Base-by-base conservation (phyloP, 2,329 filamentous ascomycete genomes). In the Lasiodiplodia gonubiensis region DNA sequence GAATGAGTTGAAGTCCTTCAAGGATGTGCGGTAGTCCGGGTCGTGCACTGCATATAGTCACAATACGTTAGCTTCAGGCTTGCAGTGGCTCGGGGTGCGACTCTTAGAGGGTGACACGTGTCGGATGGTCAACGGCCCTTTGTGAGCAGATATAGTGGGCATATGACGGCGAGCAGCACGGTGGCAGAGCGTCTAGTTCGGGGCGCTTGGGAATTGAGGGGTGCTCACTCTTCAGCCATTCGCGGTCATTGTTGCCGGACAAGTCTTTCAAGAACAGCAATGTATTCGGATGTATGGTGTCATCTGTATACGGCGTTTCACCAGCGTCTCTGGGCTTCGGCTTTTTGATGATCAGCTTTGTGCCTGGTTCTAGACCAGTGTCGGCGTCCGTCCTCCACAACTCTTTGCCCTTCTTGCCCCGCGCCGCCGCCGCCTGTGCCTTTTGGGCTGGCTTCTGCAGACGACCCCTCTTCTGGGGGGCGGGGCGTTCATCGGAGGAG, bases 1-100 rank as follows among this genome's bases (percentile, higher is more conserved):
- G 74, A 94, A 97, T 1, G 88, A 86, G 57, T 92, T 88, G 85
- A 92, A 97, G 76, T 97, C 93, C 68, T 90, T 90, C 68, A 93
- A 86, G 0, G 93, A 88, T 66, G 89, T 85, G 68, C 93, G 87
- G 76, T 92, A 97, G 72, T 96, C 91, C 53, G 85, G 85, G 77
- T 97, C 92, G 76, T 95, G 88, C 73, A 88, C 92, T 95, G 67
- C 67, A 67, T 60, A 67, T 60, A 52, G 33, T 60, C 65, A 61
- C 65, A 59, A 48, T 67, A 52, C 55, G 55, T 67, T 67, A 67
- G 65, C 55, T 48, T 61, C 18, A 33, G 48, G 18, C 65, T 49
- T 49, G 53, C 53, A 55, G 64, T 48, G 8, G 35, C 37, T 21
- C 16, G 42, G 52, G 52, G 39, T 25, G 52, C 25, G 53, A 39